Evolutionary conservation across 768 basidiomycete species (phyloP).

Genomic region (Lactarius vividus): DNA sequence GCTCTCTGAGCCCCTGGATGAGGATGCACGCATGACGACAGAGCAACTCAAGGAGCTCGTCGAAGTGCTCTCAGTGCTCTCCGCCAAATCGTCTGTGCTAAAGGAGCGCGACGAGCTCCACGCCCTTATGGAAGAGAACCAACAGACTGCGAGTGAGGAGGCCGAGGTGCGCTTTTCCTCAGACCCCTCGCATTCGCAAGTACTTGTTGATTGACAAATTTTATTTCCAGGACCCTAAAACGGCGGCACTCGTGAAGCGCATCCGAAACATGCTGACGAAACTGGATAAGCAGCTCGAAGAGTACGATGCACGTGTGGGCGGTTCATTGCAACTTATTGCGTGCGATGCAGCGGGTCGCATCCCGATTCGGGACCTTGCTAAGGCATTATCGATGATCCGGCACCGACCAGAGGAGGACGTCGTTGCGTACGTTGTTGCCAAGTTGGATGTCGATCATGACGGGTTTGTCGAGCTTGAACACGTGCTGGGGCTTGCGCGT

Average conservation of each 20-base stretch:
- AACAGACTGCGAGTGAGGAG: conserved; percentile 58
- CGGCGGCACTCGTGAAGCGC: conserved; percentile 88
- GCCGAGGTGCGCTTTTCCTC: conserved; percentile 50
- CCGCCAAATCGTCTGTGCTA: conserved; percentile 90
- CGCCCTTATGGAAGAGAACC: conserved; percentile 90
- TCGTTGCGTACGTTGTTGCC: conserved; percentile 80
- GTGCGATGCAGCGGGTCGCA: conserved; percentile 81
- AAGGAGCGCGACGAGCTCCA: conserved; percentile 94
- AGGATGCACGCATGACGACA: conserved; percentile 91
- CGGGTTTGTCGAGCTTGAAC: conserved; percentile 92
- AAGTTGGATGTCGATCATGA: conserved; percentile 97
- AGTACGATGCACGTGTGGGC: conserved; percentile 87
- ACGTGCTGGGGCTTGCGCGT: conserved; percentile 83
- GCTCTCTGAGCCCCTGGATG: conserved; percentile 54
- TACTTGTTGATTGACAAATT: conserved; percentile 12
- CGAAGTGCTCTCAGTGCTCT: conserved; percentile 86
- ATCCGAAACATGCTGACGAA: conserved; percentile 95
- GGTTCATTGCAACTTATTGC: conserved; percentile 83
- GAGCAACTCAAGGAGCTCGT: conserved; percentile 94
- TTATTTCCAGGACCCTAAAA: conserved; percentile 62
- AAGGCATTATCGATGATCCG: conserved; percentile 91
- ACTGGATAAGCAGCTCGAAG: conserved; percentile 88
- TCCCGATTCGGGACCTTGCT: conserved; percentile 84
- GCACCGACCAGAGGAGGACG: conserved; percentile 88
- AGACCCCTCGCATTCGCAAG: conserved; percentile 13